phyloP scores from a whole-genome alignment of 2,329 filamentous ascomycete species.

The Aspergillus quadrilineatus region DNA sequence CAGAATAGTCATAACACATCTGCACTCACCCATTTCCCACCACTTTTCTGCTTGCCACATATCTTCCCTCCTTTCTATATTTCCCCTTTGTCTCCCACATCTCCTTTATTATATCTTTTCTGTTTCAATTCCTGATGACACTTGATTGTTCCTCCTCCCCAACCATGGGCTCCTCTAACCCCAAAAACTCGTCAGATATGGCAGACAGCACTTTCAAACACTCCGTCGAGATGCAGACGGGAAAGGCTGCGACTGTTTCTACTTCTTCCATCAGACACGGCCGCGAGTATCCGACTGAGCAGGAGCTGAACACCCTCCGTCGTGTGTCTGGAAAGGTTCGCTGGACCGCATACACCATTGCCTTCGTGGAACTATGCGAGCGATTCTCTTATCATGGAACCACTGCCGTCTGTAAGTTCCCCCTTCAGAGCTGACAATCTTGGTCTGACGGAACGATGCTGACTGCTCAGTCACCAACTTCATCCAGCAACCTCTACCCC shows the following conservation, averaged over 20 bases:
- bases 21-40: not conserved
- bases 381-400: slow-evolving; percentile 77
- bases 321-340: slow-evolving; percentile 51
- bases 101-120: not conserved
- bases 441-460: not conserved
- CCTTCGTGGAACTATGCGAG: slow-evolving; percentile 72
- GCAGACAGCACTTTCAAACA: not conserved
- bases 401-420: slow-evolving; percentile 60
- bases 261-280: slow-evolving; percentile 1
- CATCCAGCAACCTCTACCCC: slow-evolving; percentile 57
- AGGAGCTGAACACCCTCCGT: slow-evolving; percentile 37
- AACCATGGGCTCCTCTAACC: not conserved
- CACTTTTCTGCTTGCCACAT: not conserved
- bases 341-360: slow-evolving; percentile 67
- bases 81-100: not conserved
- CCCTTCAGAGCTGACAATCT: too few relatives aligned
- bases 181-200: not conserved
- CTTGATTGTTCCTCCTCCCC: not conserved
- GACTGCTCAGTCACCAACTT: slow-evolving; percentile 58
- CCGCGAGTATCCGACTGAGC: slow-evolving; percentile 30
- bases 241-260: slow-evolving; percentile 3
- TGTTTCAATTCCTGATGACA: not conserved
- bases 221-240: slow-evolving; percentile 9
- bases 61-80: not conserved
- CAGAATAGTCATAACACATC: not conserved